Conservation (phyloP, 1,284 basidiomycete genomes). For the Bondarzewia mesenterica region DNA sequence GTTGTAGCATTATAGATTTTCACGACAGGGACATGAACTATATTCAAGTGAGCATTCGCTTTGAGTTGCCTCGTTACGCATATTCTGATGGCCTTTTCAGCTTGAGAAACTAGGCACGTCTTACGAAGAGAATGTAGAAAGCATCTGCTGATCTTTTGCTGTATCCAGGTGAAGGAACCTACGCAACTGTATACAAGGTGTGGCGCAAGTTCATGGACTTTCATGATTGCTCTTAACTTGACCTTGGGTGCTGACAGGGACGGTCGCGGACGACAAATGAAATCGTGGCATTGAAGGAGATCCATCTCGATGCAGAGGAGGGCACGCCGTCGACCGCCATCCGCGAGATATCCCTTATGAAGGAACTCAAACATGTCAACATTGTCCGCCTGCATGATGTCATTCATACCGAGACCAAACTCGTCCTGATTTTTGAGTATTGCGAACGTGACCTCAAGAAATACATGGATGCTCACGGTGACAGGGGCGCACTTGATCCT, state of each 20-base stretch:
- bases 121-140: conserved; percentile 5
- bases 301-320: conserved; percentile 93
- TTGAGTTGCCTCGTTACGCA: neutral
- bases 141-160: neutral
- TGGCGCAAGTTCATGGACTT: conserved; percentile 9
- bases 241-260: conserved; percentile 41
- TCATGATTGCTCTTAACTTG: neutral
- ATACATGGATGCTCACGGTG: conserved; percentile 98
- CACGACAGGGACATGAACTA: conserved; percentile 46
- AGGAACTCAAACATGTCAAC: conserved; percentile 92
- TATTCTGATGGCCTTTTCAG: conserved; percentile 31
- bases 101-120: conserved; percentile 76
- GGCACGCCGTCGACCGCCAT: conserved; percentile 93
- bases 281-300: conserved; percentile 88
- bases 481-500: conserved; percentile 90
- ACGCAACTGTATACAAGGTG: conserved; percentile 90
- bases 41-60: conserved; percentile 43
- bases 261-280: conserved; percentile 83
- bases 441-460: conserved; percentile 99
- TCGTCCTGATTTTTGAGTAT: conserved; percentile 98
- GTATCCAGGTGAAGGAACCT: conserved; percentile 68
- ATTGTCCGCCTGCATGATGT: conserved; percentile 97
- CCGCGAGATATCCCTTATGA: conserved; percentile 94
- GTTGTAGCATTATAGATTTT: neutral
- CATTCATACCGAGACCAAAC: conserved; percentile 96